phyloP scores from a whole-genome alignment of 257 asterid species.

The Solanum dulcamara region DNA sequence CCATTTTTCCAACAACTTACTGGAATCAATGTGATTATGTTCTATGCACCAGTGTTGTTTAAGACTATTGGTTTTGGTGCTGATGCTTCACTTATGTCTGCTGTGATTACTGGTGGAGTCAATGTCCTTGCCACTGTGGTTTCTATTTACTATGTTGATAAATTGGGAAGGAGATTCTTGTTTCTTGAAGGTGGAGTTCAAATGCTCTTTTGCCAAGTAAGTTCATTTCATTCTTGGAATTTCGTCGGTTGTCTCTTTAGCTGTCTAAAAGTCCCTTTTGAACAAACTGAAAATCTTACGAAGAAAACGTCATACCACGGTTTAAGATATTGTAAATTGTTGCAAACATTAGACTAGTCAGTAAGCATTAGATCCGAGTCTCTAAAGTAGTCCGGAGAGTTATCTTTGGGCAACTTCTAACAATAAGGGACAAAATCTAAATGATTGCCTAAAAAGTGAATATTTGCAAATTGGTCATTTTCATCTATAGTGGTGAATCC shows the following conservation, averaged over 20 bases:
- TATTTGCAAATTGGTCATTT: neutral
- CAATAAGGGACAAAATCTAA: neutral
- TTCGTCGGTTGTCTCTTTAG: neutral
- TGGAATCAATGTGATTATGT: conserved; percentile 70
- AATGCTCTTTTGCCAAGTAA: conserved; percentile 64
- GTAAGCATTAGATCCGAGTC: too few relatives aligned
- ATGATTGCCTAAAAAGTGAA: neutral
- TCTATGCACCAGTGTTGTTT: conserved; percentile 76
- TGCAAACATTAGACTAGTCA: too few relatives aligned
- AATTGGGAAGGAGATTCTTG: conserved; percentile 64
- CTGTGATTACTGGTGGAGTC: conserved; percentile 40
- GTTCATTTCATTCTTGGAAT: neutral
- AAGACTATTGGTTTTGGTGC: conserved; percentile 54
- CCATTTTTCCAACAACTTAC: conserved; percentile 78
- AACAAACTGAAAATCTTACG: neutral
- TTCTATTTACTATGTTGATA: conserved; percentile 61
- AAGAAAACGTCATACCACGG: neutral
- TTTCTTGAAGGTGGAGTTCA: conserved; percentile 62
- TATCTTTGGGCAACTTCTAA: neutral
- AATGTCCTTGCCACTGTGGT: conserved; percentile 43
- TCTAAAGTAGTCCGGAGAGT: too few relatives aligned
- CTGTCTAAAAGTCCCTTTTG: neutral
- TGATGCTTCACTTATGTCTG: conserved; percentile 44
- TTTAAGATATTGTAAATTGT: too few relatives aligned
- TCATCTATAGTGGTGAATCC: too few relatives aligned